A percentile compares a stretch with the other conserved stretches of the same genome.
These are phyloP conservation scores for Parastagonospora nodorum DNA, from an alignment of 2,329 filamentous ascomycete species.

Conservation along the genomic window DNA sequence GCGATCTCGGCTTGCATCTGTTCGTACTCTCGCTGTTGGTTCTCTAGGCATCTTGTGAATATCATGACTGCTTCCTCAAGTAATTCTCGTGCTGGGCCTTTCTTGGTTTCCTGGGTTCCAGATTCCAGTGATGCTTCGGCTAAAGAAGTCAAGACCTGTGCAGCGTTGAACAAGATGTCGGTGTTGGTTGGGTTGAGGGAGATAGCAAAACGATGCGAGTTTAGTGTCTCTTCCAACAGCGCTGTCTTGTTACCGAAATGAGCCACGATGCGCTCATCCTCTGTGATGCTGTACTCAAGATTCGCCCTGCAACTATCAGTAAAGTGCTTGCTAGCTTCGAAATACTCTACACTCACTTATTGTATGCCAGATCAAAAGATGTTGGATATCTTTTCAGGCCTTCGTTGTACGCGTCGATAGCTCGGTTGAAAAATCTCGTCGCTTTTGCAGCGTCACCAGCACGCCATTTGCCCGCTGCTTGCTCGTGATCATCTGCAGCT, in stretches of 20 bases:
- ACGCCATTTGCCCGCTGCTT: conserved; percentile 75
- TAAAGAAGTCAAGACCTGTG: conserved; percentile 69
- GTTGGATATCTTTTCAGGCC: conserved; percentile 64
- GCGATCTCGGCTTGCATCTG: conserved; percentile 45
- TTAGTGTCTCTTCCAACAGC: conserved; percentile 64
- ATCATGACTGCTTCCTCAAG: conserved; percentile 66
- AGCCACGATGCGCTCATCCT: conserved; percentile 66
- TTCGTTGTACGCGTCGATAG: conserved; percentile 68
- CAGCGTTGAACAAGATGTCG: conserved; percentile 73
- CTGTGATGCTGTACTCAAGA: conserved; percentile 71
- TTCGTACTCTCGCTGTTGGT: conserved; percentile 53
- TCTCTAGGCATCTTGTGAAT: conserved; percentile 57
- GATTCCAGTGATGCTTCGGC: conserved; percentile 64
- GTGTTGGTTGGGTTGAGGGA: conserved; percentile 65
- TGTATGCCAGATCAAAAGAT: conserved; percentile 75
- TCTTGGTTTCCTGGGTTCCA: conserved; percentile 47
- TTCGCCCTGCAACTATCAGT: conserved; percentile 59
- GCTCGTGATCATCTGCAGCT: conserved; percentile 70
- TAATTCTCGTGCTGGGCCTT: conserved; percentile 56
- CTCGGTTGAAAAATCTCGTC: conserved; percentile 65
- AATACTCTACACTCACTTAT: conserved; percentile 60
- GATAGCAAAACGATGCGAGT: conserved; percentile 67
- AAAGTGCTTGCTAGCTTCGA: background rate
- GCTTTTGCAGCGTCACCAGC: conserved; percentile 72
- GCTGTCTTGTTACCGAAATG: conserved; percentile 61